A percentile compares a stretch with the other conserved stretches of the same genome.
phyloP scores from a whole-genome alignment of 805 yeast species.

The Candida succiphila region DNA sequence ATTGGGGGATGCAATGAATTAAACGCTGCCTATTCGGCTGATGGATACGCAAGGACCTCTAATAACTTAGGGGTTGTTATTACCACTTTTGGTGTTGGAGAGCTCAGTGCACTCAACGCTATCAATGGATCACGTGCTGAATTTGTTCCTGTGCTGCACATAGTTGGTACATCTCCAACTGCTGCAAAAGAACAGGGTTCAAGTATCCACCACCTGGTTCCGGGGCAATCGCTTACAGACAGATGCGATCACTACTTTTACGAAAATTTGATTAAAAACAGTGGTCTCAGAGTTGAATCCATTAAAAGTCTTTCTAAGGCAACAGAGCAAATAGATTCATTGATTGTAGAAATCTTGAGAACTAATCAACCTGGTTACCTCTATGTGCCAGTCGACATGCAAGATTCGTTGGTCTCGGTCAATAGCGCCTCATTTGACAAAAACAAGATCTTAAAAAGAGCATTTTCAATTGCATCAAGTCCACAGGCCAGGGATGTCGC shows the following conservation, averaged over 20 bases:
- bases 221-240: constrained; percentile 32
- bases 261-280: constrained; percentile 45
- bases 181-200: constrained; percentile 12
- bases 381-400: constrained; percentile 66
- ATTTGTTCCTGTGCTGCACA: constrained; percentile 67
- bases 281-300: constrained; percentile 47
- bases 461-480: not conserved
- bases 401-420: constrained; percentile 31
- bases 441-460: not conserved
- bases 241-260: constrained; percentile 61
- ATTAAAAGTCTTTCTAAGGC: constrained; percentile 36
- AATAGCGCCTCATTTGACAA: constrained; percentile 3
- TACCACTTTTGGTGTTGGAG: constrained; percentile 88
- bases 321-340: constrained; percentile 55
- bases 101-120: constrained; percentile 76
- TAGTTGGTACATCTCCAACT: constrained; percentile 70
- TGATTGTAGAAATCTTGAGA: constrained; percentile 43
- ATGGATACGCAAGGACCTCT: constrained; percentile 70
- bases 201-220: constrained; percentile 54
- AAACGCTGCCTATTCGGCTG: constrained; percentile 84
- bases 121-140: constrained; percentile 79
- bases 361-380: constrained; percentile 75
- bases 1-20: constrained; percentile 83
- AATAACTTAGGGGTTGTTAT: constrained; percentile 54
- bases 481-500: not conserved